Base-by-base conservation (phyloP, 73 alveolate species). In the Paramecium tetraurelia region DNA sequence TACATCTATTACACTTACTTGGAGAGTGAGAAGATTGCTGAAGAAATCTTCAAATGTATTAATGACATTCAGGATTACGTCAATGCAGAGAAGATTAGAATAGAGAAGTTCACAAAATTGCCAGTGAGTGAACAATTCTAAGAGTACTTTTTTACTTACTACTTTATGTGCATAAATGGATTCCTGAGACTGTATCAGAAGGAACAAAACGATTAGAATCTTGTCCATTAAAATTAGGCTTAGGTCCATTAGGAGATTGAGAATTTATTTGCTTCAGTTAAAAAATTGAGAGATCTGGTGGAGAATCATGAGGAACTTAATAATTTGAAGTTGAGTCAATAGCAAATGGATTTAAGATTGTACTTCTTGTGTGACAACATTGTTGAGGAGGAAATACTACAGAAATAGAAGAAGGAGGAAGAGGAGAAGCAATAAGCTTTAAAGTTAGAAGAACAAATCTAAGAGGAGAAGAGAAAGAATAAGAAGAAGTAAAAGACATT, bases 1-100 rank as follows among this genome's bases (percentile, higher is more conserved):
- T 89, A 89, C 48, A 44, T 89, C 27, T 89, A 41, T 29, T 89
- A 89, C 18, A 89, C 94, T 4, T 89, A 70, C 29, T 70, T 89
- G 24, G 94, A 89, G 29, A 89, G 94, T 89, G 94, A 89, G 40
- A 89, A 89, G 44, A 70, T 89, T 0, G 71, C 94, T 24, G 94
- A 89, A 41, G 94, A 89, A 41, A 70, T 72, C 31, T 70, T 70
- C n/a, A 89, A 89, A 70, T 71, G 75, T 44, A 89, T 89, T 41
- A 27, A 6, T 18, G 92, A 89, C 72, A 16, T 89, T 40, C 35
- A 44, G 2, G 94, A 89, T 21, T 89, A 89, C 27, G 59, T 89
- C 2, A 77, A 68, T 24, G 76, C 87, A 24, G 94, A 89, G 21
- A 43, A 58, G 6, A 44, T 58, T 33, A 58, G 94, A 70, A 71